phyloP scores from a whole-genome alignment of 1,284 basidiomycete genomes.

The Serendipita sp. region DNA sequence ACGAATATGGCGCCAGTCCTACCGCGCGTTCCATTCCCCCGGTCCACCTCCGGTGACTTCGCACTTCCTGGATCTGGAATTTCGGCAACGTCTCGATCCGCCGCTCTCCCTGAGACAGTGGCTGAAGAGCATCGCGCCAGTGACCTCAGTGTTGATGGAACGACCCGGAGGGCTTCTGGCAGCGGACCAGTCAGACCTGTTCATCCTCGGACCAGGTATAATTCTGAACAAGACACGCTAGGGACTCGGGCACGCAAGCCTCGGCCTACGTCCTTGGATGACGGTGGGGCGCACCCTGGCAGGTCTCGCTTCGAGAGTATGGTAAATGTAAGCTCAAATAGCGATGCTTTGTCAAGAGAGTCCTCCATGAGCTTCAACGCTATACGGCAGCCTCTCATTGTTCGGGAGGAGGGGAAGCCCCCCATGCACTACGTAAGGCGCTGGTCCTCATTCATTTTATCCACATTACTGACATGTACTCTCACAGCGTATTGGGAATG shows the following conservation, averaged over 20 bases:
- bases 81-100: slow-evolving; percentile 4
- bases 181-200: neutral
- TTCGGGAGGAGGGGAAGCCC: slow-evolving; percentile 68
- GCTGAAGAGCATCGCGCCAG: neutral
- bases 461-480: slow-evolving; percentile 7
- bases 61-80: slow-evolving; percentile 9
- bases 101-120: neutral
- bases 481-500: slow-evolving; percentile 80
- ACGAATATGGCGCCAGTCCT: slow-evolving; percentile 20
- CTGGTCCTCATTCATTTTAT: neutral
- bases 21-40: slow-evolving; percentile 44
- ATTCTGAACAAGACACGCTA: slow-evolving; percentile 39
- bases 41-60: slow-evolving; percentile 35
- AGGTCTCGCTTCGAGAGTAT: slow-evolving; percentile 54
- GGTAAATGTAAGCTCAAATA: slow-evolving; percentile 39
- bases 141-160: neutral
- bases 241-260: slow-evolving; percentile 32
- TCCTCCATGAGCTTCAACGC: slow-evolving; percentile 41
- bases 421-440: slow-evolving; percentile 69
- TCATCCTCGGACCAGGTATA: neutral
- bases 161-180: neutral
- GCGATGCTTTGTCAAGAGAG: slow-evolving; percentile 47
- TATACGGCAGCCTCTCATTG: slow-evolving; percentile 62
- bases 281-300: slow-evolving; percentile 28
- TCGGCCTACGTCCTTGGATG: slow-evolving; percentile 56